These are phyloP conservation scores for Mycena amicta DNA, from an alignment of 768 basidiomycete genomes.

Conservation along the genomic window DNA sequence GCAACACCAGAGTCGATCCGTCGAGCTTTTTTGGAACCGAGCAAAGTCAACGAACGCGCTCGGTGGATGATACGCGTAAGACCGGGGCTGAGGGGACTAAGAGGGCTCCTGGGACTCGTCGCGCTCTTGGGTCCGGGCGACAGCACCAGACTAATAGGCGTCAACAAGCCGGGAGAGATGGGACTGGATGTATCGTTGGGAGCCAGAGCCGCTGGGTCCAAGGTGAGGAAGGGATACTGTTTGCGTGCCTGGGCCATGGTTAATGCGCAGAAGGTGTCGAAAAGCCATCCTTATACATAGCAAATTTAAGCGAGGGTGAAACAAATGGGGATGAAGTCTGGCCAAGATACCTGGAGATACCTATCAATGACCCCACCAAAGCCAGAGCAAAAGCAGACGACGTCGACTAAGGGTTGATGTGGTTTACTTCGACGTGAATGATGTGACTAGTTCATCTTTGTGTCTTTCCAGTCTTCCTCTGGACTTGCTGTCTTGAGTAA, in stretches of 20 bases:
- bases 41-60: conserved; percentile 11
- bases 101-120: background rate
- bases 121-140: background rate
- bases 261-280: background rate
- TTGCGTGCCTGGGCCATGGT: conserved; percentile 8
- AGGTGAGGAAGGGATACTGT: conserved; percentile 4
- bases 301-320: background rate
- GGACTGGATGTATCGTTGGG: background rate
- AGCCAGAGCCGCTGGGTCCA: conserved; percentile 1
- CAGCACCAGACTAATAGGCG: background rate
- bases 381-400: too few species aligned
- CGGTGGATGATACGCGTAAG: conserved; percentile 5
- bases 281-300: background rate
- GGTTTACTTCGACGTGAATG: too few species aligned
- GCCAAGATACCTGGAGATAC: too few species aligned
- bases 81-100: conserved; percentile 3
- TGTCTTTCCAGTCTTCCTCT: too few species aligned
- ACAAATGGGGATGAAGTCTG: too few species aligned
- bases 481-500: too few species aligned
- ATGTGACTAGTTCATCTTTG: too few species aligned
- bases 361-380: too few species aligned
- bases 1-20: background rate
- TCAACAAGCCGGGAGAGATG: background rate
- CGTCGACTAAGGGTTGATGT: too few species aligned
- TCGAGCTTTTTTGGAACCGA: conserved; percentile 11